Percentiles rank a stretch among this genome's conserved stretches.
These are phyloP conservation scores for Aspergillus novoparasiticus DNA, from an alignment of 2,329 filamentous ascomycete species.

Conservation along the genomic window DNA sequence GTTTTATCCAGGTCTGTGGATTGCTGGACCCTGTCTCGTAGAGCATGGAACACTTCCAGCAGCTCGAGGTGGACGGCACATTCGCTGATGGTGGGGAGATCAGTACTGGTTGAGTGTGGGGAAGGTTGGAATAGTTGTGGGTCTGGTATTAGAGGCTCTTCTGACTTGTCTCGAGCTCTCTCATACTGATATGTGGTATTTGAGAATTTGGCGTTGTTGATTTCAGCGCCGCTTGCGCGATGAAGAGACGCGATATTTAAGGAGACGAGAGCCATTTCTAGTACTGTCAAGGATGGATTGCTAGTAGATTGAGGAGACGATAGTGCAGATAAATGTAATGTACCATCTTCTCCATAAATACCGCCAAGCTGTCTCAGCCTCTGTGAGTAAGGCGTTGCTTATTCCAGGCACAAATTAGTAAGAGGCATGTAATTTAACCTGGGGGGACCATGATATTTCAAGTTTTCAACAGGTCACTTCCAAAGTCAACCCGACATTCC, in stretches of 20 bases:
- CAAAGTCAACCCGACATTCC: background rate
- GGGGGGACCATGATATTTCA: background rate
- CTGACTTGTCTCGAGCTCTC: background rate
- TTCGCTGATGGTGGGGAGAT: constrained; percentile 13
- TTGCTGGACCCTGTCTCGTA: constrained; percentile 11
- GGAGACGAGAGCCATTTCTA: background rate
- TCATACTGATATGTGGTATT: background rate
- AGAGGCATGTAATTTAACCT: background rate
- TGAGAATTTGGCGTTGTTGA: background rate
- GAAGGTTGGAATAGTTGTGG: constrained; percentile 1
- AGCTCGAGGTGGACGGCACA: constrained; percentile 22
- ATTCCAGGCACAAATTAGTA: background rate
- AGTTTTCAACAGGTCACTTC: background rate
- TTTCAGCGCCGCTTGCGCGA: background rate
- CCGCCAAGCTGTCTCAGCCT: background rate
- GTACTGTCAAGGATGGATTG: background rate
- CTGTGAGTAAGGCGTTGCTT: background rate
- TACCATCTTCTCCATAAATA: background rate
- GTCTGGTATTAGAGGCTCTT: background rate
- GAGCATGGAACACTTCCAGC: constrained; percentile 16
- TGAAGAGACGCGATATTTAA: background rate
- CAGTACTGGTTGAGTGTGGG: background rate
- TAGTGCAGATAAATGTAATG: background rate
- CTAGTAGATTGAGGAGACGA: background rate
- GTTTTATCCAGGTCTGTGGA: constrained; percentile 11